A percentile compares a stretch with the other conserved stretches of the same genome.
Conservation (phyloP, 305 asterid species). For the Andrographis paniculata region DNA sequence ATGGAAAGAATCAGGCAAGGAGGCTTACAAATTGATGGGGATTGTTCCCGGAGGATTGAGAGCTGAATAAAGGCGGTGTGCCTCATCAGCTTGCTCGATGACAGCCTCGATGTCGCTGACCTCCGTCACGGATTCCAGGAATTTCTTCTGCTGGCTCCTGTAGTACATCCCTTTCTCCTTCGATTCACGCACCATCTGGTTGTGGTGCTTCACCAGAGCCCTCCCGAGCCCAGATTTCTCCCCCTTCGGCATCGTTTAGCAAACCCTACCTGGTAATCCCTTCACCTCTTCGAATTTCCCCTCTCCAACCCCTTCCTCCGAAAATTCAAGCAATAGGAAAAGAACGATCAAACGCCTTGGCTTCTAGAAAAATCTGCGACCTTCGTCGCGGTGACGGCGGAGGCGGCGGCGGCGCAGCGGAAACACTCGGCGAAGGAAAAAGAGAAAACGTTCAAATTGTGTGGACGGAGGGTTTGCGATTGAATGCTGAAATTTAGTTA, state of each 20-base stretch:
- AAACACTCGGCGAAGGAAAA: too few relatives aligned
- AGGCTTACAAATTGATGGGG: slow-evolving; percentile 52
- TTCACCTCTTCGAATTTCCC: background rate
- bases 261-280: background rate
- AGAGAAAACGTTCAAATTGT: too few relatives aligned
- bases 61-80: slow-evolving; percentile 58
- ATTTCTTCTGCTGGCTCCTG: slow-evolving; percentile 63
- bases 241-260: slow-evolving; percentile 38
- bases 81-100: slow-evolving; percentile 78
- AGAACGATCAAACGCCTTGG: background rate
- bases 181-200: slow-evolving; percentile 64
- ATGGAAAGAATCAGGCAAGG: background rate
- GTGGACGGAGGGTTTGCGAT: too few relatives aligned
- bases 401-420: slow-evolving; percentile 8
- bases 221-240: slow-evolving; percentile 72
- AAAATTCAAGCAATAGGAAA: slow-evolving; percentile 8
- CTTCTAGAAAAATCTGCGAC: slow-evolving; percentile 3
- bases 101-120: slow-evolving; percentile 83
- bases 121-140: slow-evolving; percentile 87
- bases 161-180: slow-evolving; percentile 64
- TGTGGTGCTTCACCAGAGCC: slow-evolving; percentile 87
- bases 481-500: too few relatives aligned
- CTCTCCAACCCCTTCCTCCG: background rate
- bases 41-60: slow-evolving; percentile 44
- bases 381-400: slow-evolving; percentile 18